A percentile compares a stretch with the other conserved stretches of the same genome.
phyloP scores from a whole-genome alignment of 23 red algal species.

The Cyanidiococcus yangmingshanensis region DNA sequence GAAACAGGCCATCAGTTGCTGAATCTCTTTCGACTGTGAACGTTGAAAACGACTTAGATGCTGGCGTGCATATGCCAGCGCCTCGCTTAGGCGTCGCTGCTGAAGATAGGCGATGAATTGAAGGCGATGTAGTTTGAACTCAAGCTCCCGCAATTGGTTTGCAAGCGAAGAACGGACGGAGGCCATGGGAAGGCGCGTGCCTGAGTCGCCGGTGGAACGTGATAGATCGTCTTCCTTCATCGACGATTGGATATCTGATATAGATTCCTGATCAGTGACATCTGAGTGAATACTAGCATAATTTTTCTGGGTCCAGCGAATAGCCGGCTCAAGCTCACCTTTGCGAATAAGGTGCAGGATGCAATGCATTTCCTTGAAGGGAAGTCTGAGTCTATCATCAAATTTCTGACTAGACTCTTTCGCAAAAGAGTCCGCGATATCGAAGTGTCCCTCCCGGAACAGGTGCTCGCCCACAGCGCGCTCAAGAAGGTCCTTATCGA shows the following conservation, averaged over 20 bases:
- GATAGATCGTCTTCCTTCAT: neutral
- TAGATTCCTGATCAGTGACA: neutral
- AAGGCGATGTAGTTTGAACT: conserved; percentile 51
- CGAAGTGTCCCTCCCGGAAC: conserved; percentile 9
- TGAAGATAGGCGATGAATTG: conserved; percentile 38
- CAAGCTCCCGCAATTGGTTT: conserved; percentile 21
- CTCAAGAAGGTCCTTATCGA: neutral
- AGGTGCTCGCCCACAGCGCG: conserved; percentile 5
- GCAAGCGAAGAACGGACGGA: neutral
- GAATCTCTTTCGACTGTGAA: conserved; percentile 35
- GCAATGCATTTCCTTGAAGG: neutral
- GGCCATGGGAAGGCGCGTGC: neutral
- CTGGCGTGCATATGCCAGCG: conserved; percentile 35
- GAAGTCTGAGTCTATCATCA: neutral
- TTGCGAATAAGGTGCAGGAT: neutral
- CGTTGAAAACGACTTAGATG: conserved; percentile 42
- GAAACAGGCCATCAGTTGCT: conserved; percentile 54
- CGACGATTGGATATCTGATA: neutral
- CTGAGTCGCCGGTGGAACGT: neutral
- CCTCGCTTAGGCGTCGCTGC: conserved; percentile 17
- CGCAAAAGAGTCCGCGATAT: neutral
- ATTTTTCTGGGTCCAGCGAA: neutral
- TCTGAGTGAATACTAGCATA: neutral
- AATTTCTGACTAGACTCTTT: neutral
- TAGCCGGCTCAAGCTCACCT: neutral